Evolutionary conservation across 305 asterid genomes (phyloP).

Genomic region (Striga hermonthica): DNA sequence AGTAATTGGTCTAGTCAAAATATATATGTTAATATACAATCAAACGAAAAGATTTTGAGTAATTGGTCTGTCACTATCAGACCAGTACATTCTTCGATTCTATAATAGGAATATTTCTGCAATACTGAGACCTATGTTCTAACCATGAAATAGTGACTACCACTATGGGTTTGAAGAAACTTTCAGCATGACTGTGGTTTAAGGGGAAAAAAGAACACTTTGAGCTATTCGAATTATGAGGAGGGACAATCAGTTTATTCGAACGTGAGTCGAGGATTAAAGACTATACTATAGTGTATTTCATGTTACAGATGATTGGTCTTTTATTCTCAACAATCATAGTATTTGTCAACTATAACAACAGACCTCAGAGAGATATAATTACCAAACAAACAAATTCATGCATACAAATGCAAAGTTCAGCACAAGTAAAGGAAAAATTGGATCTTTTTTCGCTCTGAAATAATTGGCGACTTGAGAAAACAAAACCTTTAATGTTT

Average conservation of each 20-base stretch:
- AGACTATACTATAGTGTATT: no score
- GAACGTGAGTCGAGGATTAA: not conserved
- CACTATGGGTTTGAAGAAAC: no score
- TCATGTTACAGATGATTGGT: no score
- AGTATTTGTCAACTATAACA: not conserved
- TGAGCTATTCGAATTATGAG: no score
- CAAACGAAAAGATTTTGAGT: no score
- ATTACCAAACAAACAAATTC: no score
- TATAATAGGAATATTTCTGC: not conserved
- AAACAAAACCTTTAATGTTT: not conserved
- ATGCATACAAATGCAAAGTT: no score
- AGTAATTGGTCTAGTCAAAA: not conserved
- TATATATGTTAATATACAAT: no score
- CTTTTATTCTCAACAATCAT: no score
- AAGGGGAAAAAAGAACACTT: not conserved
- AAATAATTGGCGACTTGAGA: not conserved
- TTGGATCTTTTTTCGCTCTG: not conserved
- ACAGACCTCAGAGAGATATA: not conserved
- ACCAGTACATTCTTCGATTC: not conserved
- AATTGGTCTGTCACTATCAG: not conserved
- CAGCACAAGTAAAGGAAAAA: not conserved
- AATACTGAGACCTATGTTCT: not conserved
- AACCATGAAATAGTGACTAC: not conserved
- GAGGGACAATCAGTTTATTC: no score
- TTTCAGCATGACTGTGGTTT: no score